A percentile compares a stretch with the other conserved stretches of the same genome.
Evolutionary conservation across 1,284 basidiomycete genomes (phyloP).

Genomic region (Violaceomyces palustris): DNA sequence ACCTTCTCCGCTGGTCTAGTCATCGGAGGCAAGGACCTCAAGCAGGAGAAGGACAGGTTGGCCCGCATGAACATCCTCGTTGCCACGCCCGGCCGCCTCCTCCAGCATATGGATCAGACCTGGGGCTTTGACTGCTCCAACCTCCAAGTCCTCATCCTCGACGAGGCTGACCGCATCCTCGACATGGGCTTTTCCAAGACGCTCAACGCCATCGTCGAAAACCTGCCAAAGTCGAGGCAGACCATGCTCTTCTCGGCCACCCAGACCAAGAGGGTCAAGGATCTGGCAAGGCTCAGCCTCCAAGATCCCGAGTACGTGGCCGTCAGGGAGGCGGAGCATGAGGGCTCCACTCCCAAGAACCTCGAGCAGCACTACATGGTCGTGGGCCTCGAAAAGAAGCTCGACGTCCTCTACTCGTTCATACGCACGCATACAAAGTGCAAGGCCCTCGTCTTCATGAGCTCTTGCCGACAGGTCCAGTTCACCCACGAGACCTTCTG

Average conservation of each 20-base stretch:
- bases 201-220: constrained; percentile 80
- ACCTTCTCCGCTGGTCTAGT: constrained; percentile 90
- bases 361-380: constrained; percentile 89
- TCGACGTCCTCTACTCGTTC: constrained; percentile 89
- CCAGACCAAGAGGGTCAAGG: constrained; percentile 82
- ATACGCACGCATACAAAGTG: constrained; percentile 87
- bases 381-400: constrained; percentile 77
- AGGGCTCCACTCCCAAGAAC: constrained; percentile 61
- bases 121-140: constrained; percentile 87
- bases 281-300: constrained; percentile 84
- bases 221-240: constrained; percentile 64
- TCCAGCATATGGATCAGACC: constrained; percentile 98
- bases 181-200: constrained; percentile 93
- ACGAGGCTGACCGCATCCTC: constrained; percentile 92
- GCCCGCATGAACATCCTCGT: constrained; percentile 95
- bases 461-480: constrained; percentile 77
- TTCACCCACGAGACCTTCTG: constrained; percentile 97
- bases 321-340: constrained; percentile 47
- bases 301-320: constrained; percentile 74
- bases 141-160: constrained; percentile 87
- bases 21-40: constrained; percentile 92
- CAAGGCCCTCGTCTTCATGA: constrained; percentile 91
- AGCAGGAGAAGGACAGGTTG: constrained; percentile 75
- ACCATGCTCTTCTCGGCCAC: constrained; percentile 95
- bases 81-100: constrained; percentile 85